Evolutionary conservation across 495 filamentous ascomycete species (phyloP).

Genomic region (Hypoxylon trugodes): DNA sequence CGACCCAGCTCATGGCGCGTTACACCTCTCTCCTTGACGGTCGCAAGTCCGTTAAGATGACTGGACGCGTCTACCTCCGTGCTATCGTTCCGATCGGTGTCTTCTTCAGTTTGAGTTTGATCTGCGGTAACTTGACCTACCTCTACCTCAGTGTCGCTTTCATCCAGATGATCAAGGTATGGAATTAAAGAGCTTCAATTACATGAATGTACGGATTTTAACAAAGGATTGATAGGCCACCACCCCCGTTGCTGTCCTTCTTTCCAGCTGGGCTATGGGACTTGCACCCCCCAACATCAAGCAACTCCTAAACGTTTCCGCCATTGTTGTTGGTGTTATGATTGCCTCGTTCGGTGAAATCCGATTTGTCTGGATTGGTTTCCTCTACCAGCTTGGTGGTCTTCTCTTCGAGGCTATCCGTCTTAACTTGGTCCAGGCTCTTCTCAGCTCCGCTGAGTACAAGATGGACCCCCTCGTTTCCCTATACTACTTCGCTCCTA

Average conservation of each 20-base stretch:
- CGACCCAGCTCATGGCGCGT: slow-evolving; percentile 89
- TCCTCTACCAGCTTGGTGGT: slow-evolving; percentile 85
- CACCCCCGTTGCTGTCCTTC: slow-evolving; percentile 86
- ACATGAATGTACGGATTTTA: slow-evolving; percentile 23
- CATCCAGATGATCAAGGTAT: slow-evolving; percentile 94
- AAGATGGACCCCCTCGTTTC: slow-evolving; percentile 98
- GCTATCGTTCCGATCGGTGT: slow-evolving; percentile 92
- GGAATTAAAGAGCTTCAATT: neutral
- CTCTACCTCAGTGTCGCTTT: slow-evolving; percentile 92
- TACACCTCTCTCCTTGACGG: slow-evolving; percentile 87
- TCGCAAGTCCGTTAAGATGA: slow-evolving; percentile 92
- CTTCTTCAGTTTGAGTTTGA: slow-evolving; percentile 93
- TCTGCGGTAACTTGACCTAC: slow-evolving; percentile 93
- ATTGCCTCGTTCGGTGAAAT: slow-evolving; percentile 94
- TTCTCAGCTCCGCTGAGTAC: slow-evolving; percentile 88
- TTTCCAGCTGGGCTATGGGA: slow-evolving; percentile 84
- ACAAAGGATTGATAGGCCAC: slow-evolving; percentile 68
- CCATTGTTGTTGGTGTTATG: slow-evolving; percentile 89
- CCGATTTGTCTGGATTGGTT: slow-evolving; percentile 85
- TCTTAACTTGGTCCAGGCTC: slow-evolving; percentile 88
- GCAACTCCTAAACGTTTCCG: slow-evolving; percentile 82
- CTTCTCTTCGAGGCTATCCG: slow-evolving; percentile 90
- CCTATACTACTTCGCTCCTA: slow-evolving; percentile 94
- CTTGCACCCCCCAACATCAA: slow-evolving; percentile 79
- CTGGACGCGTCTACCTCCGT: slow-evolving; percentile 85